These are phyloP conservation scores for Aristolochia fimbriata DNA, from an alignment of 164 flowering plant species.

Conservation along the genomic window DNA sequence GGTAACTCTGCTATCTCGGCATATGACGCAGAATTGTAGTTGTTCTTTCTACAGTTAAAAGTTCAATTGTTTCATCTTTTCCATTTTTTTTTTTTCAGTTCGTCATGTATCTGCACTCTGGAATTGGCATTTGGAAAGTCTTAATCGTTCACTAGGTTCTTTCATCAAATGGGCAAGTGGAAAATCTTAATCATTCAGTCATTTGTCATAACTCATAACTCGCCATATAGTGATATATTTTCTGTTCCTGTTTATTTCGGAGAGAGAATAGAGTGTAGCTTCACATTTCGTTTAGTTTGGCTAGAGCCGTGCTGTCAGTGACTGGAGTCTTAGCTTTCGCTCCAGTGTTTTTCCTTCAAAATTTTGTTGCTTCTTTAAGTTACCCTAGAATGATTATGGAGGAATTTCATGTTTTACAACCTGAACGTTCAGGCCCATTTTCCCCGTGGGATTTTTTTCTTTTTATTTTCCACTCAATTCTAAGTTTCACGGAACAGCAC, in stretches of 20 bases:
- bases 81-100: not conserved
- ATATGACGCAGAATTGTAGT: not conserved
- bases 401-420: not conserved
- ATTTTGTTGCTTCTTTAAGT: not conserved
- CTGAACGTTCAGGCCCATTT: too few relatives aligned
- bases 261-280: too few relatives aligned
- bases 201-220: not conserved
- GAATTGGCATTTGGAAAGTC: not conserved
- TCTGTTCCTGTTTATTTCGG: too few relatives aligned
- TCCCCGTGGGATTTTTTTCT: too few relatives aligned
- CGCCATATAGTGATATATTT: too few relatives aligned
- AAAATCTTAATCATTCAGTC: not conserved
- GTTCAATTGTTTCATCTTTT: not conserved
- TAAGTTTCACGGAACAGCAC: not conserved
- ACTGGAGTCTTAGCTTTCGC: not conserved
- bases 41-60: not conserved
- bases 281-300: too few relatives aligned
- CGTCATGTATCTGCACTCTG: not conserved
- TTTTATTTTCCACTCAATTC: not conserved
- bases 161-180: not conserved
- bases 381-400: not conserved
- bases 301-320: too few relatives aligned
- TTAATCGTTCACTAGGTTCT: not conserved
- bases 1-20: conserved; percentile 23
- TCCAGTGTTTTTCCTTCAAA: not conserved